Conservation (phyloP, 2,329 filamentous ascomycete genomes). For the Fusarium pseudocircinatum region DNA sequence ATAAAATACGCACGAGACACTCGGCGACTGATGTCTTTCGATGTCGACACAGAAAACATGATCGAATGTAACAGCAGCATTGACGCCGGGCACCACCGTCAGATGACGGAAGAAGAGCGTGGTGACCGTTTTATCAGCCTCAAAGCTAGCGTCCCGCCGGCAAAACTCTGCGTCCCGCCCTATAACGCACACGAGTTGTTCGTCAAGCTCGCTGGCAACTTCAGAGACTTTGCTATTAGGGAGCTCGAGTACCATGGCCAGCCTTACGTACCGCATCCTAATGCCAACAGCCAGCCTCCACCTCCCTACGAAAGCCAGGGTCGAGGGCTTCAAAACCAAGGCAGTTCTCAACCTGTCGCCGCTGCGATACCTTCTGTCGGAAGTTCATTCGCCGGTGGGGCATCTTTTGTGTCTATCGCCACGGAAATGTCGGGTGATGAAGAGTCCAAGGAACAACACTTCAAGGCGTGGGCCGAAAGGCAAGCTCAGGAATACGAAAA, state of each 20-base stretch:
- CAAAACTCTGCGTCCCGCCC: no score
- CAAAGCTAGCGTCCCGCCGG: no score
- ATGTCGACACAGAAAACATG: background rate
- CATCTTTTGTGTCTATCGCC: background rate
- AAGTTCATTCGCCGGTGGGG: background rate
- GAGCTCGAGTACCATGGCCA: background rate
- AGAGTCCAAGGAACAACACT: background rate
- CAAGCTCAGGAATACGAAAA: rapidly evolving
- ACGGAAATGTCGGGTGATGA: background rate
- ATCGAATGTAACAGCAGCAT: no score
- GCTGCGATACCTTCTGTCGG: background rate
- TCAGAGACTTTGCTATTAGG: no score
- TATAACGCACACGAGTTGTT: no score
- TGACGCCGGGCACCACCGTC: no score
- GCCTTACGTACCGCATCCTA: background rate
- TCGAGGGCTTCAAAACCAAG: background rate
- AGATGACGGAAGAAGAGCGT: no score
- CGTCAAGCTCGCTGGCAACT: no score
- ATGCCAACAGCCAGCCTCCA: background rate
- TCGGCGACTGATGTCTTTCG: background rate
- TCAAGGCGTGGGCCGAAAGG: rapidly evolving
- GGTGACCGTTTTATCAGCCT: no score
- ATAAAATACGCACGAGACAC: background rate
- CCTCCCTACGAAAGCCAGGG: background rate
- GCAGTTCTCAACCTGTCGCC: rapidly evolving